Conservation (phyloP, 192 early-diverging fungal species). For the Podila epicladia region DNA sequence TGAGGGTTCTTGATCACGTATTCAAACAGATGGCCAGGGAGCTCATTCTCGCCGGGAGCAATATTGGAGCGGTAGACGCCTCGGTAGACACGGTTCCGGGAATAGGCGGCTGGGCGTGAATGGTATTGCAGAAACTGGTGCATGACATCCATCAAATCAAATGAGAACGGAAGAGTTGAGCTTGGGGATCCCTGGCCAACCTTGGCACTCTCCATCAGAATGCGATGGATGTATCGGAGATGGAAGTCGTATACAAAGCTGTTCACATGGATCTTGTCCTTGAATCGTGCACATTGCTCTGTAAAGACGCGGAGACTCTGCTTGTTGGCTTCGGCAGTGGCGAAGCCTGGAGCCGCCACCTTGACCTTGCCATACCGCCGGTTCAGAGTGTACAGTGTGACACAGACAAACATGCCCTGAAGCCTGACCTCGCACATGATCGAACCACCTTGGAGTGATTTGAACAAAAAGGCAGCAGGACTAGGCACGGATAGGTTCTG, state of each 20-base stretch:
- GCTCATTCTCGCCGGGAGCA: slow-evolving; percentile 28
- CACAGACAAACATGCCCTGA: slow-evolving; percentile 64
- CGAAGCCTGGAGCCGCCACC: slow-evolving; percentile 48
- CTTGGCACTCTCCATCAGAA: slow-evolving; percentile 53
- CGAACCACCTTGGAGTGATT: slow-evolving; percentile 62
- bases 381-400: slow-evolving; percentile 67
- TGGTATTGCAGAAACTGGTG: slow-evolving; percentile 57
- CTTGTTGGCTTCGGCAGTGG: slow-evolving; percentile 48
- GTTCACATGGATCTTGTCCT: slow-evolving; percentile 66
- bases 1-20: slow-evolving; percentile 56
- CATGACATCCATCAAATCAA: slow-evolving; percentile 61
- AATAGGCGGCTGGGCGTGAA: slow-evolving; percentile 55
- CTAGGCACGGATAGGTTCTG: slow-evolving; percentile 50
- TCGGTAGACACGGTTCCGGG: slow-evolving; percentile 63
- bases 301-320: slow-evolving; percentile 61
- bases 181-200: slow-evolving; percentile 6
- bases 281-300: slow-evolving; percentile 67
- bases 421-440: slow-evolving; percentile 69
- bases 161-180: slow-evolving; percentile 37
- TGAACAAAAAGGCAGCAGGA: slow-evolving; percentile 62
- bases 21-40: slow-evolving; percentile 48
- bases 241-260: slow-evolving; percentile 73
- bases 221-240: slow-evolving; percentile 59
- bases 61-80: slow-evolving; percentile 52
- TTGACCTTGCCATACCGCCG: slow-evolving; percentile 60